Evolutionary conservation across 345 rosid genomes (phyloP).

Genomic region (Euphorbia tirucalli): DNA sequence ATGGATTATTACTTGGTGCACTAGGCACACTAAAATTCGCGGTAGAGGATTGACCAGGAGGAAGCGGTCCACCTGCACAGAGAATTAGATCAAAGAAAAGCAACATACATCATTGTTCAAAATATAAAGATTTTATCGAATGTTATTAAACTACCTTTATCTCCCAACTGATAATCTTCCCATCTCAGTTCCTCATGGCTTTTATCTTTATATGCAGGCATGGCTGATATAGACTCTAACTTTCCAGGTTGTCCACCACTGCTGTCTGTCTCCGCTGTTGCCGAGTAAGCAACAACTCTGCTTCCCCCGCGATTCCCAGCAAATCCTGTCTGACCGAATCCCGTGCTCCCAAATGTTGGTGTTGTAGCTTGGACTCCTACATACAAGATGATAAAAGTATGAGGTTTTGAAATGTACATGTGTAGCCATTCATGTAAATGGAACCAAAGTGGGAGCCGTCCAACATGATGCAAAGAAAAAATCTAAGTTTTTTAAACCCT

Average conservation of each 20-base stretch:
- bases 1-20: conserved; percentile 48
- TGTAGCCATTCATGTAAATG: background rate
- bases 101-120: conserved; percentile 1
- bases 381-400: conserved; percentile 5
- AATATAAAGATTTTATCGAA: background rate
- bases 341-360: conserved; percentile 59
- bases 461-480: background rate
- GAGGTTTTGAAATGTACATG: background rate
- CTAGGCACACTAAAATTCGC: conserved; percentile 52
- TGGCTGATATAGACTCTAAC: conserved; percentile 83
- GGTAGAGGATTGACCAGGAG: conserved; percentile 59
- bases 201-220: conserved; percentile 69
- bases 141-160: conserved; percentile 58
- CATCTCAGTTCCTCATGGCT: conserved; percentile 89
- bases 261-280: conserved; percentile 63
- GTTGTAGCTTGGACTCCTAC: conserved; percentile 67
- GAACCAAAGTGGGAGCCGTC: background rate
- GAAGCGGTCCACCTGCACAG: conserved; percentile 68
- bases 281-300: conserved; percentile 61
- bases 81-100: conserved; percentile 3
- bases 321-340: conserved; percentile 68
- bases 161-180: conserved; percentile 97
- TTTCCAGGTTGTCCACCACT: conserved; percentile 60
- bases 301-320: conserved; percentile 81
- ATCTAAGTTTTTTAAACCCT: background rate